A percentile compares a stretch with the other conserved stretches of the same genome.
phyloP scores from a whole-genome alignment of 2,329 filamentous ascomycete species.

The Macrophomina phaseolina region DNA sequence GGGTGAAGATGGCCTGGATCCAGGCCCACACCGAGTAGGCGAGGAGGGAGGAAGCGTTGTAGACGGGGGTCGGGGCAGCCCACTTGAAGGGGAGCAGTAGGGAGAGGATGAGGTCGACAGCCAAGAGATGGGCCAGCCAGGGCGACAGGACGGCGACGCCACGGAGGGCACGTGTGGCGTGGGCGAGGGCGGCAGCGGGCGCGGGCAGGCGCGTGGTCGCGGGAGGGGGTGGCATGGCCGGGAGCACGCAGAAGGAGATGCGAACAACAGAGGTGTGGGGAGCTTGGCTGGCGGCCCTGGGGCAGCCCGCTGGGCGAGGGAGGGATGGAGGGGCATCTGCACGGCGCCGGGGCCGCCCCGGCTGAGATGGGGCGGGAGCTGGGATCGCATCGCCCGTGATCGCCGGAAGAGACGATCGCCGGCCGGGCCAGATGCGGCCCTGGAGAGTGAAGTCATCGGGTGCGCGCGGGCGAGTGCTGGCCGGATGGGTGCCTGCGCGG shows the following conservation, averaged over 20 bases:
- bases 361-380: neutral
- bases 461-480: too few relatives aligned
- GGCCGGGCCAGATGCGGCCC: neutral
- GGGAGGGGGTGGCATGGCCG: neutral
- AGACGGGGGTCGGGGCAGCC: constrained; percentile 55
- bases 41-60: constrained; percentile 61
- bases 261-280: neutral
- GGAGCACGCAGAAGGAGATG: neutral
- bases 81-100: constrained; percentile 40
- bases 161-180: constrained; percentile 44
- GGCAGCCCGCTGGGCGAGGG: neutral
- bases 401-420: constrained; percentile 9
- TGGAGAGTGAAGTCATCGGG: too few relatives aligned
- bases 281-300: constrained; percentile 8
- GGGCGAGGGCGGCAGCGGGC: neutral
- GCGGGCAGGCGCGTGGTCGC: neutral
- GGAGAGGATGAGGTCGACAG: constrained; percentile 56
- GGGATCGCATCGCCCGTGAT: neutral
- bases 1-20: constrained; percentile 64
- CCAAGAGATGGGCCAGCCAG: constrained; percentile 60
- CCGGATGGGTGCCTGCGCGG: too few relatives aligned
- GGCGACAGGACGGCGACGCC: constrained; percentile 54
- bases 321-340: neutral
- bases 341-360: neutral
- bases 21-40: constrained; percentile 62